Evolutionary conservation across 2,329 filamentous ascomycete species (phyloP), one percentile per base, ranked within the genome.

Genomic region (Fusarium sp.): DNA sequence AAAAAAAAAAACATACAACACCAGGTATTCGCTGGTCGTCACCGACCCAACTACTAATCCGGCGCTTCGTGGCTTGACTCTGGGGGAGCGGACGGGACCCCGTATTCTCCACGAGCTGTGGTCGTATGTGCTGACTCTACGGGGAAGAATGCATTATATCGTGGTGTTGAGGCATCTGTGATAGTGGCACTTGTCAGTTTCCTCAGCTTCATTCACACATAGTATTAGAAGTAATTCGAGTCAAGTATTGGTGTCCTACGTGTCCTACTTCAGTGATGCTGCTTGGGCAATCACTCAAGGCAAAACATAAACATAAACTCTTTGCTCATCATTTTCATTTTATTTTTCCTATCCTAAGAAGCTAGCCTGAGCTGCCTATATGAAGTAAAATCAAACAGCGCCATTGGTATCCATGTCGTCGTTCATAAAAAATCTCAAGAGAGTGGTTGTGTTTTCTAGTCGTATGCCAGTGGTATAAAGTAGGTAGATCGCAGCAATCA

Each of bases 31-130:
- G 61, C 65, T 64, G 45, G 54, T 61, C 65, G 55, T 66, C 65
- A 64, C 54, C 58, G 65, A 64, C 52, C 65, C 55, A 68, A 48
- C 65, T 64, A 68, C 61, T 66, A 61, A 68, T 68, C 64, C 58
- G 58, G 58, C 58, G 61, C 61, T 68, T 68, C 52, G 44, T 32
- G 57, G 58, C 48, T 64, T 66, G 55, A 64, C 58, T 26, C 38
- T 61, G 47, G 65, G 52, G 67, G 61, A 68, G 47, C 65, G n/a
- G 52, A 68, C 61, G 64, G 64, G 64, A 68, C 61, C 64, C 64
- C 41, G 61, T 65, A 45, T 65, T 67, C 41, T 65, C 51, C 47
- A 54, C 53, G 53, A 67, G 64, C 60, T 67, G 45, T 67, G 64
- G 53, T 63, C 61, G 64, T 67, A 67, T 65, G 64, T 67, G 32